Evolutionary conservation across 768 basidiomycete species (phyloP).

Genomic region (Suillus weaverae): DNA sequence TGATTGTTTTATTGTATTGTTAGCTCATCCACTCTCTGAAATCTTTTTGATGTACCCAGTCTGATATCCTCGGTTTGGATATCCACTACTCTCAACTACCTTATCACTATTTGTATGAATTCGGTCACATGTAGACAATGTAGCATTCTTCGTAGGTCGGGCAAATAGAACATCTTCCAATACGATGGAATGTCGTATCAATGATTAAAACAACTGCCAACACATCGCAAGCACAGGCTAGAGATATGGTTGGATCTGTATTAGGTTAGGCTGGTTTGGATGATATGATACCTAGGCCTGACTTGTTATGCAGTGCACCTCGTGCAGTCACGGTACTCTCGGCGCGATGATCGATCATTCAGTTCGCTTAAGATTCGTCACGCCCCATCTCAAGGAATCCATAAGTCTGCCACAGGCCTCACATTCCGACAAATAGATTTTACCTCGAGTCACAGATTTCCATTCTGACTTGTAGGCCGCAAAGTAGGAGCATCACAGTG

Average conservation of each 20-base stretch:
- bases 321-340: neutral
- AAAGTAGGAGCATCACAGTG: too few species aligned
- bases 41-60: conserved; percentile 3
- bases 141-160: conserved; percentile 14
- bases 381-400: neutral
- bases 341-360: neutral
- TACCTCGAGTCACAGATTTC: neutral
- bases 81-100: conserved; percentile 16
- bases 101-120: conserved; percentile 26
- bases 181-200: neutral
- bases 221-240: neutral
- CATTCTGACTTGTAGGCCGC: too few species aligned
- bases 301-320: neutral
- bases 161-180: neutral
- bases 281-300: neutral
- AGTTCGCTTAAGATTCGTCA: neutral
- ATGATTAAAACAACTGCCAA: neutral
- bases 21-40: conserved; percentile 17
- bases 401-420: neutral
- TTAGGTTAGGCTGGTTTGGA: neutral
- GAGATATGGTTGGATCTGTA: neutral
- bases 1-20: conserved; percentile 25
- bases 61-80: conserved; percentile 13
- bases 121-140: conserved; percentile 29
- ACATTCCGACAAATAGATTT: too few species aligned